phyloP scores from a whole-genome alignment of 2,329 filamentous ascomycete genomes.

The Aspergillus jensenii region DNA sequence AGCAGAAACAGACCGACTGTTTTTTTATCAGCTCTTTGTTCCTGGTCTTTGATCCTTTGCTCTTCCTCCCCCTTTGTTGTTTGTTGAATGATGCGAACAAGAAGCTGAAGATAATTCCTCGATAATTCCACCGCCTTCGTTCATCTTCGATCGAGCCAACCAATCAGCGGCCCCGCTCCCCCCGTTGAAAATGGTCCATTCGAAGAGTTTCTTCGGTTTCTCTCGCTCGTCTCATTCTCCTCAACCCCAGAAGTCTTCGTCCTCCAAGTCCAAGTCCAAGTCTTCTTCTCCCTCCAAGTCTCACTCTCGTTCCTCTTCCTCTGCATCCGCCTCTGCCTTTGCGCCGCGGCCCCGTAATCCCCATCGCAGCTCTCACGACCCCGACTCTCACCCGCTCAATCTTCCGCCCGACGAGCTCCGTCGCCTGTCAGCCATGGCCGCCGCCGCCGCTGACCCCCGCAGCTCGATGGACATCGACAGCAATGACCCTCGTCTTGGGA shows the following conservation, averaged over 20 bases:
- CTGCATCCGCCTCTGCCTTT: slow-evolving; percentile 27
- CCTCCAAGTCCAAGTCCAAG: slow-evolving; percentile 22
- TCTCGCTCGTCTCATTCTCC: slow-evolving; percentile 28
- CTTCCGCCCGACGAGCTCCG: slow-evolving; percentile 85
- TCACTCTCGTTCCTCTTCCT: slow-evolving; percentile 33
- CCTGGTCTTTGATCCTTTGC: neutral
- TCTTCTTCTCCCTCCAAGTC: slow-evolving; percentile 11
- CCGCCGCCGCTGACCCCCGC: slow-evolving; percentile 43
- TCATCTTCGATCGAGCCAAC: slow-evolving; percentile 32
- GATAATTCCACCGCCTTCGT: slow-evolving; percentile 42
- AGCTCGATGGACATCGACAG: slow-evolving; percentile 74
- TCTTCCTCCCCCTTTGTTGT: neutral
- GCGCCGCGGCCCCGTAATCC: slow-evolving; percentile 15
- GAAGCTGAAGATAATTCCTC: neutral
- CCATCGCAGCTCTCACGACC: slow-evolving; percentile 39
- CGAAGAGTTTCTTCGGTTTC: slow-evolving; percentile 33
- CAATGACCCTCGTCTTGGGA: slow-evolving; percentile 55
- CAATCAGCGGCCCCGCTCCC: slow-evolving; percentile 20
- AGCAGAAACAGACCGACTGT: neutral
- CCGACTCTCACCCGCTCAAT: slow-evolving; percentile 82
- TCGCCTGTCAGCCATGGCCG: slow-evolving; percentile 63
- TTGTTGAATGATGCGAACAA: neutral
- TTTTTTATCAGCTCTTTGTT: neutral
- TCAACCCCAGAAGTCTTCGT: slow-evolving; percentile 5
- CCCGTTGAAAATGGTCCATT: slow-evolving; percentile 34